These are phyloP conservation scores for Didymella sp. DNA, from an alignment of 2,329 filamentous ascomycete genomes.

Conservation along the genomic window DNA sequence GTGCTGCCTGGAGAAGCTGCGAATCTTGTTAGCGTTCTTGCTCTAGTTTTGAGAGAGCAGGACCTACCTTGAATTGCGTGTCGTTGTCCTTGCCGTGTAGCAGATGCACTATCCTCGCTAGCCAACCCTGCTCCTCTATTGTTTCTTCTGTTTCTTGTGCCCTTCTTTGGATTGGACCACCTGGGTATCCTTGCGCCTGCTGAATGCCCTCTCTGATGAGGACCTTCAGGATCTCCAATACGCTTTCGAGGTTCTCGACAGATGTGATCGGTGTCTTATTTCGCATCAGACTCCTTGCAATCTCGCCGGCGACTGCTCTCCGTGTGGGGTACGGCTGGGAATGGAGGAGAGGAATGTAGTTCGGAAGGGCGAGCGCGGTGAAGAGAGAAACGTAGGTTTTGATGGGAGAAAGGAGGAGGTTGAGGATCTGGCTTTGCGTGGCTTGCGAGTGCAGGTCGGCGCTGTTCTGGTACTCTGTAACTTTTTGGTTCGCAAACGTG, in stretches of 20 bases:
- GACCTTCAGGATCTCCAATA: slow-evolving; percentile 86
- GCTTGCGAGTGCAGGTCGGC: slow-evolving; percentile 90
- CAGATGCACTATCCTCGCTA: slow-evolving; percentile 89
- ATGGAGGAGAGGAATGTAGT: slow-evolving; percentile 87
- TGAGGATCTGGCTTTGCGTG: slow-evolving; percentile 87
- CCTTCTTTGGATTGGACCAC: slow-evolving; percentile 74
- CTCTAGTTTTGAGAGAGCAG: neutral
- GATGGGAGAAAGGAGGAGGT: slow-evolving; percentile 87
- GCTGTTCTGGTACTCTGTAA: slow-evolving; percentile 87
- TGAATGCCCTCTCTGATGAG: slow-evolving; percentile 93
- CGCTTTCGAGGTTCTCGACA: slow-evolving; percentile 81
- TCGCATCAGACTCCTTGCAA: slow-evolving; percentile 80
- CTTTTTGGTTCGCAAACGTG: slow-evolving; percentile 85
- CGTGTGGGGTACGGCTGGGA: slow-evolving; percentile 92
- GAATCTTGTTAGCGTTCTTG: slow-evolving; percentile 17
- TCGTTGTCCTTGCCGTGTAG: slow-evolving; percentile 86
- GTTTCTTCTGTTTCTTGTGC: slow-evolving; percentile 93
- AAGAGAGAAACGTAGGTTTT: slow-evolving; percentile 92
- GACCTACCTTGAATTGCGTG: slow-evolving; percentile 78
- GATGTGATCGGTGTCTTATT: slow-evolving; percentile 82
- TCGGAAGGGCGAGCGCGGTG: slow-evolving; percentile 91
- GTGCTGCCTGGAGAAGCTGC: slow-evolving; percentile 81
- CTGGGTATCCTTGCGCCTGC: slow-evolving; percentile 79
- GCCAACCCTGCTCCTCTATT: slow-evolving; percentile 96
- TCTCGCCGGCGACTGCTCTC: slow-evolving; percentile 86